These are phyloP conservation scores for Helicocarpus griseus DNA, from an alignment of 2,329 filamentous ascomycete genomes.

Conservation along the genomic window DNA sequence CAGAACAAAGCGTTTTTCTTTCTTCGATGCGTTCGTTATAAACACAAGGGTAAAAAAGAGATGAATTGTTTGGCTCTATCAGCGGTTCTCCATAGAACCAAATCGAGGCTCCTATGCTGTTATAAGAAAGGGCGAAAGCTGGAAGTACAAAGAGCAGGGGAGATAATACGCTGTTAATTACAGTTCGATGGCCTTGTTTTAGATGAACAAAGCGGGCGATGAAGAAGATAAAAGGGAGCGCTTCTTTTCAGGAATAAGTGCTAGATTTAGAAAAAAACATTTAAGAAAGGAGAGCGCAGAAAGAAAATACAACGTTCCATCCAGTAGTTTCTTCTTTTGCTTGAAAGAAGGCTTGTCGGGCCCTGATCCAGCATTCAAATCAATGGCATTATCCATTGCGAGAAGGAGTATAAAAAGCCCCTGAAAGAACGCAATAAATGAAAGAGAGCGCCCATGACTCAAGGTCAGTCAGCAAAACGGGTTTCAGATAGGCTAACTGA, in stretches of 20 bases:
- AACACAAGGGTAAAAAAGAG: neutral
- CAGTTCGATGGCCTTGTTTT: neutral
- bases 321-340: neutral
- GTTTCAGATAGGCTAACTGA: no score
- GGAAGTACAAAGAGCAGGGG: neutral
- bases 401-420: neutral
- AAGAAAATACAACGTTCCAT: neutral
- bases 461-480: no score
- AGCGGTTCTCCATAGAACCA: neutral
- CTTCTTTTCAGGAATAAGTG: neutral
- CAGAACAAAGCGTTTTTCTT: neutral
- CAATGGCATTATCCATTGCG: neutral
- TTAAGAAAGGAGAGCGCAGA: neutral
- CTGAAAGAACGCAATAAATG: neutral
- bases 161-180: neutral
- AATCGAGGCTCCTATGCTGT: neutral
- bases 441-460: no score
- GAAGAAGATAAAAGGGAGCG: neutral
- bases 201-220: neutral
- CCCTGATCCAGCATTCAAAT: no score
- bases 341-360: neutral
- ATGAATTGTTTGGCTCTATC: neutral
- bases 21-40: neutral
- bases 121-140: neutral
- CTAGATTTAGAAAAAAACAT: neutral